These are phyloP conservation scores for Pseudogymnoascus sp. DNA, from an alignment of 2,329 filamentous ascomycete genomes.

Conservation along the genomic window DNA sequence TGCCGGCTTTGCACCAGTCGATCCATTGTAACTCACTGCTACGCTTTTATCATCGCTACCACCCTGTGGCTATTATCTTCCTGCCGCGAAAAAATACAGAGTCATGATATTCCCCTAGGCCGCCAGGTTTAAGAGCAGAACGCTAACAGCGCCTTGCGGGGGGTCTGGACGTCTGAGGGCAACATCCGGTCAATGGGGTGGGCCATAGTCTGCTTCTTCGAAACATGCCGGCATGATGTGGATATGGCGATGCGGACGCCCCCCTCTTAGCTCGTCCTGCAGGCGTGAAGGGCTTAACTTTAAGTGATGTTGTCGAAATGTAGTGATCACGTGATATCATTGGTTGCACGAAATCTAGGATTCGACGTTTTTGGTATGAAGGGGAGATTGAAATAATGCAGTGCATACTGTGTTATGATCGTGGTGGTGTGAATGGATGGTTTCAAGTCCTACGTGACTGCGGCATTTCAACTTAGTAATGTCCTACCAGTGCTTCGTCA, in stretches of 20 bases:
- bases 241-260: neutral
- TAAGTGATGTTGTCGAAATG: neutral
- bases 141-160: neutral
- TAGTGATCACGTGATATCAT: neutral
- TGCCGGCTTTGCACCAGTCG: neutral
- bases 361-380: no score
- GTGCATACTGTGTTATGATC: neutral
- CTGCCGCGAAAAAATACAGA: neutral
- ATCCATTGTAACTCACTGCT: neutral
- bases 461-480: neutral
- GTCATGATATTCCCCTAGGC: neutral
- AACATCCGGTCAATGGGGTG: neutral
- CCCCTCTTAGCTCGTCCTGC: neutral
- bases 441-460: no score
- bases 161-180: neutral
- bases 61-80: neutral
- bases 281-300: neutral
- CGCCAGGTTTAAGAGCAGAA: neutral
- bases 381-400: no score
- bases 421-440: neutral
- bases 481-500: neutral
- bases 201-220: neutral
- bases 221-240: constrained; percentile 2
- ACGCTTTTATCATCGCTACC: neutral
- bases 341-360: no score